phyloP scores from a whole-genome alignment of 805 yeast species.

The Saccharomycopsis vini region DNA sequence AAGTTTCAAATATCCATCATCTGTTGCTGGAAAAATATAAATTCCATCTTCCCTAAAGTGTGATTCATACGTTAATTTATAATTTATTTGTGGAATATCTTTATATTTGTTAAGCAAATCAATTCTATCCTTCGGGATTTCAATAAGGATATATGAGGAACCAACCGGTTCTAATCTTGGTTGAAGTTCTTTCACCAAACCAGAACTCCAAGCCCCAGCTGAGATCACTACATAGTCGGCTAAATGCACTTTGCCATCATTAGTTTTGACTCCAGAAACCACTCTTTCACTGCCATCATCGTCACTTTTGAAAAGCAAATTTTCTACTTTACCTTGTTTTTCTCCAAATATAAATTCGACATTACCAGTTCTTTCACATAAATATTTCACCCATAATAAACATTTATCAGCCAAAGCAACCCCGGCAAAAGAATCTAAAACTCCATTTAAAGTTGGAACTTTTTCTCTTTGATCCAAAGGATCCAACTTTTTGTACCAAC shows the following conservation, averaged over 20 bases:
- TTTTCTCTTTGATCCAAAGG: conserved; percentile 15
- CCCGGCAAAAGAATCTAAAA: conserved; percentile 27
- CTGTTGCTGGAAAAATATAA: conserved; percentile 3
- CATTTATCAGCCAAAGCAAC: conserved; percentile 27
- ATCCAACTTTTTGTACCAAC: conserved; percentile 19
- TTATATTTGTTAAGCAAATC: conserved; percentile 20
- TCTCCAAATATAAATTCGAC: conserved; percentile 19
- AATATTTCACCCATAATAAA: conserved; percentile 26
- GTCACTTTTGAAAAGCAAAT: not conserved
- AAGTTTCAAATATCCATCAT: conserved; percentile 24
- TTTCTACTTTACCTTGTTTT: conserved; percentile 19
- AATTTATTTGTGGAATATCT: conserved; percentile 21
- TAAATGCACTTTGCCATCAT: conserved; percentile 23
- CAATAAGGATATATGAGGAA: conserved; percentile 26
- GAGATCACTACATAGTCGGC: conserved; percentile 25
- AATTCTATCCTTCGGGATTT: conserved; percentile 19
- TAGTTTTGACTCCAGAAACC: conserved; percentile 23
- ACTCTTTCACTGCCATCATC: conserved; percentile 13
- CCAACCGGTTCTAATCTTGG: conserved; percentile 25
- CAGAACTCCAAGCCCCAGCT: conserved; percentile 28
- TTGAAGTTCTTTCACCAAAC: conserved; percentile 22
- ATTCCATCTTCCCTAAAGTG: conserved; percentile 23
- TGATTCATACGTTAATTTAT: conserved; percentile 26
- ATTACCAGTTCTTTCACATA: conserved; percentile 21
- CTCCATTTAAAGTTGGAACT: conserved; percentile 20